phyloP scores from a whole-genome alignment of 2,329 filamentous ascomycete genomes.

The Alternaria panax region DNA sequence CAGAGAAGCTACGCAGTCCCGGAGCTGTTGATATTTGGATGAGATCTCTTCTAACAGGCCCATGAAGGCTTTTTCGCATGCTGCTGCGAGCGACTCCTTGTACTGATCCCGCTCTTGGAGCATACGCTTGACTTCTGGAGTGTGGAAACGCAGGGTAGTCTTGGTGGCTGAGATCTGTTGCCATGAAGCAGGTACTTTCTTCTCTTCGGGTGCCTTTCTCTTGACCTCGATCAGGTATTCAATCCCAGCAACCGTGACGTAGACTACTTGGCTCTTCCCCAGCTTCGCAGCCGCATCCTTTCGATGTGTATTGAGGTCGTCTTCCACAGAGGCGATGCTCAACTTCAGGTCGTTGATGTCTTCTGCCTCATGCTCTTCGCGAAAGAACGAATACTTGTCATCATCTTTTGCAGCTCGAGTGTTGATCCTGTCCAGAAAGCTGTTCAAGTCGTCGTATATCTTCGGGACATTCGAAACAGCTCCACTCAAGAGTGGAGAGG shows the following conservation, averaged over 20 bases:
- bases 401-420: constrained; percentile 80
- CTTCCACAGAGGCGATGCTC: constrained; percentile 91
- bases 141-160: constrained; percentile 89
- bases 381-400: constrained; percentile 95
- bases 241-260: constrained; percentile 85
- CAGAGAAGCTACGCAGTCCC: constrained; percentile 85
- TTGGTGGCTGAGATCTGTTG: constrained; percentile 94
- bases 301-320: constrained; percentile 82
- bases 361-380: constrained; percentile 85
- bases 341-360: constrained; percentile 88
- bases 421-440: constrained; percentile 85
- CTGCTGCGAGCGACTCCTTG: constrained; percentile 89
- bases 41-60: constrained; percentile 76
- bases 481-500: constrained; percentile 71
- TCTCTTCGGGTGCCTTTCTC: constrained; percentile 73
- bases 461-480: constrained; percentile 78
- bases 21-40: constrained; percentile 84
- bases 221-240: constrained; percentile 94
- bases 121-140: constrained; percentile 84
- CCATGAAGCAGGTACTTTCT: constrained; percentile 92
- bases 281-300: constrained; percentile 74
- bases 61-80: constrained; percentile 84
- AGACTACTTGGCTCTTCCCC: constrained; percentile 74
- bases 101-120: constrained; percentile 91
- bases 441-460: constrained; percentile 75